Evolutionary conservation across 116 monocot species (phyloP).

Genomic region (Zostera marina): DNA sequence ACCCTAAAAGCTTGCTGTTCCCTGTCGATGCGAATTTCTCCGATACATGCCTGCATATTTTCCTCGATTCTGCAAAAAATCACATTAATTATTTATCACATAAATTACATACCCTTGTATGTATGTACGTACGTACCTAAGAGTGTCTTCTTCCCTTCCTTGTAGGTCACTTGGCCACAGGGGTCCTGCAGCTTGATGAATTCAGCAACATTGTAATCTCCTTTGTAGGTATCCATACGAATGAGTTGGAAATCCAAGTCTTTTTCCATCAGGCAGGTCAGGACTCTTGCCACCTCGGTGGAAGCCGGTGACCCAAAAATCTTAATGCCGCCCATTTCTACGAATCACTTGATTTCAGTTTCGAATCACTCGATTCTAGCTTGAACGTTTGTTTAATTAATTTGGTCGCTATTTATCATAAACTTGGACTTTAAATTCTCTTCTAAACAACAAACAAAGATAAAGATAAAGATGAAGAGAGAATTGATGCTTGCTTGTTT

Average conservation of each 20-base stretch:
- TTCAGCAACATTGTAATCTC: neutral
- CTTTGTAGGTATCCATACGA: conserved; percentile 1
- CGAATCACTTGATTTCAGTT: too few relatives aligned
- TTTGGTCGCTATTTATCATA: too few relatives aligned
- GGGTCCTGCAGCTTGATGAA: conserved; percentile 6
- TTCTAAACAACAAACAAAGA: too few relatives aligned
- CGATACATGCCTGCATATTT: conserved; percentile 40
- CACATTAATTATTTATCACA: neutral
- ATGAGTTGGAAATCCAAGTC: neutral
- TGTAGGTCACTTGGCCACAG: conserved; percentile 9
- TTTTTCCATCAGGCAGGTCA: neutral
- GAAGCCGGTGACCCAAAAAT: neutral
- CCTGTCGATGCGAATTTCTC: conserved; percentile 26
- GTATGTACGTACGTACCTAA: conserved; percentile 1
- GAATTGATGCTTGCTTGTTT: too few relatives aligned
- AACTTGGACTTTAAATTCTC: too few relatives aligned
- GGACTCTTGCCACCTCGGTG: neutral
- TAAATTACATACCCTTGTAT: neutral
- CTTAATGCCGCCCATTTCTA: too few relatives aligned
- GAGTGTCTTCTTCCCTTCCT: conserved; percentile 8
- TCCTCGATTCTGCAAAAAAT: conserved; percentile 28
- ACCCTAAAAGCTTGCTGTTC: conserved; percentile 19
- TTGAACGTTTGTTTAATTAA: too few relatives aligned
- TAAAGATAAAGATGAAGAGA: too few relatives aligned
- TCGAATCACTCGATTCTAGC: too few relatives aligned